Evolutionary conservation across 805 yeast species (phyloP), one percentile per base, ranked within the genome.

Genomic region (Teunomyces lycoperdinae): DNA sequence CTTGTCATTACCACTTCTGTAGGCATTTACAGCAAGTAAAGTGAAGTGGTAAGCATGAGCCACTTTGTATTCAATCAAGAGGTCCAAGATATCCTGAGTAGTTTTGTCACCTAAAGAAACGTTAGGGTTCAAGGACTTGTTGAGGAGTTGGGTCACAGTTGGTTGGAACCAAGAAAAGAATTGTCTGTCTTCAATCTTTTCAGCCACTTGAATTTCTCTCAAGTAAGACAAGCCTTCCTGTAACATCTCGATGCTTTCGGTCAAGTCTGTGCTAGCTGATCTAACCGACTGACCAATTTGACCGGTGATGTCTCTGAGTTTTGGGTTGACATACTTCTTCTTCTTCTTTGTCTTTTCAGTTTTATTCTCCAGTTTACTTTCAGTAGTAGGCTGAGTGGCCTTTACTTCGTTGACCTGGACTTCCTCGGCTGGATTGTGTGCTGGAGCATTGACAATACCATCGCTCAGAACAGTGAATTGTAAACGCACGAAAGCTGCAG

Each of bases 221-320:
- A 73, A 58, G 52, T 68, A 73, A 26, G 65, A 50, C 28, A 71
- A 54, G 2, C 76, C 77, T 52, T 73, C 77, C 40, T 70, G 73
- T 44, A 70, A 63, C 42, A 73, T 71, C 29, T 66, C 72, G 24
- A 63, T 48, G 13, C 67, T 54, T 44, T 71, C 77, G 9, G 52
- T 29, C 27, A 68, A 50, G 32, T 60, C 62, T 9, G 41, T 34
- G 11, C 47, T 43, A 5, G 54, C 20, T 6, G 58, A 48, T 13
- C 55, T 50, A 28, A 67, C 61, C 1, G 71, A 58, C 4, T 50
- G 48, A 8, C 50, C 46, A 40, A 73, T 60, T 51, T 71, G 76
- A 9, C 53, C 52, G 10, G 66, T 51, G 32, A 73, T 67, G 48
- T 71, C 76, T 13, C 58, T 55, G 43, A 71, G 58, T 50, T 68